These are phyloP conservation scores for Parathielavia hyrcaniae DNA, from an alignment of 495 filamentous ascomycete genomes.

Conservation along the genomic window DNA sequence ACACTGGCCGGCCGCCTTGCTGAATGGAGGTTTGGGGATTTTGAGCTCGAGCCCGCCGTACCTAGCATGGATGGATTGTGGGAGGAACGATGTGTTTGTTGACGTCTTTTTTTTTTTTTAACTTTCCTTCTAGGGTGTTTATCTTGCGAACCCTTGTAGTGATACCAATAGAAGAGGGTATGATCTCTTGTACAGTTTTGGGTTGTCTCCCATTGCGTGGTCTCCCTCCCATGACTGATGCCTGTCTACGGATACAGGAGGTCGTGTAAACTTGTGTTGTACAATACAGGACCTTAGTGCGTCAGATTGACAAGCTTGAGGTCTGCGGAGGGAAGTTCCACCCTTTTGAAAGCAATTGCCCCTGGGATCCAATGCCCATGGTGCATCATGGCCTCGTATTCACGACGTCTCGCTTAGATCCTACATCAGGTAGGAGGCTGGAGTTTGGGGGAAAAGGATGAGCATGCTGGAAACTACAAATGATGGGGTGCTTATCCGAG, in stretches of 20 bases:
- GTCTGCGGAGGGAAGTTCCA: too few species aligned
- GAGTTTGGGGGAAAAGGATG: neutral
- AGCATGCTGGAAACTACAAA: neutral
- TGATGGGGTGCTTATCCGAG: too few species aligned
- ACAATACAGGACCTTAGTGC: too few species aligned
- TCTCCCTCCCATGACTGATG: too few species aligned
- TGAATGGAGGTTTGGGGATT: neutral
- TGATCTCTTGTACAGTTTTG: slow-evolving; percentile 4
- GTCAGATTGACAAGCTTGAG: too few species aligned
- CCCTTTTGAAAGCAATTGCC: too few species aligned
- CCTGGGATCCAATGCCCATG: neutral
- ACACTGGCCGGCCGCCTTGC: neutral
- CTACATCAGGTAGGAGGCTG: too few species aligned
- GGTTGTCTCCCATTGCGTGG: too few species aligned
- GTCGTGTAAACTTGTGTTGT: too few species aligned
- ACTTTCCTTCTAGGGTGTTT: slow-evolving; percentile 15
- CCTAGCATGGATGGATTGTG: neutral
- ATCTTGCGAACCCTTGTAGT: slow-evolving; percentile 24
- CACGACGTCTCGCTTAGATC: neutral
- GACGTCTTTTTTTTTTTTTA: neutral
- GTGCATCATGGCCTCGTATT: neutral
- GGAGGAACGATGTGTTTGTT: slow-evolving; percentile 1
- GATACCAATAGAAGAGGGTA: slow-evolving; percentile 31
- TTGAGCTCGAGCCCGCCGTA: neutral
- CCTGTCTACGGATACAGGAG: too few species aligned